Base-by-base conservation (phyloP, 2,329 filamentous ascomycete species). In the Alternaria sp. region DNA sequence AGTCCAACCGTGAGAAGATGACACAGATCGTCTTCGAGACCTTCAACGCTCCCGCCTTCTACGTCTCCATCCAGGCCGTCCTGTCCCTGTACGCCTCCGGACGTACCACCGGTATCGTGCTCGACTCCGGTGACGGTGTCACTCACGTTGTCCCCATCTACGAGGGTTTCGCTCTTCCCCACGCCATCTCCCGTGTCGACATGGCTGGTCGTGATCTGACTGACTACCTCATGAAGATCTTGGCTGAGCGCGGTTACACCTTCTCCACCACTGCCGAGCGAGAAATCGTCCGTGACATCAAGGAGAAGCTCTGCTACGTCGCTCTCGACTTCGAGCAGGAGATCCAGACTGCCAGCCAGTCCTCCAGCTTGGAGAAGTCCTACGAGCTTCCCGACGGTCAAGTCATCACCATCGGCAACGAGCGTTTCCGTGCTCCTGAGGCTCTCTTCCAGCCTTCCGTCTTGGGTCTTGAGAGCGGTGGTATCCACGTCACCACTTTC, bases 1-100 rank as follows among this genome's bases (percentile, higher is more conserved):
- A 98, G 90, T 97, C 93, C 88, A 99, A 99, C 90, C 93, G 96
- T 91, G 96, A 99, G 90, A 99, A 99, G 93, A 99, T 99, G 96
- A 98, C 96, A 78, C 96, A 99, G 88, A 99, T 99, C 75, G 94
- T 99, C 84, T 99, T 99, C 88, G 96, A 99, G 91, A 99, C 96
- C 79, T 99, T 99, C 91, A 98, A 99, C 88, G 95, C 96, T 80
- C 96, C 96, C 77, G 96, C 96, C 78, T 98, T 99, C 91, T 99
- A 99, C 90, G 96, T 99, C 88, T 98, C 96, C 81, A 99, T 99
- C 85, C 95, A 98, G 90, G 96, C 96, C 83, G 96, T 99, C 73
- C 90, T 99, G 79, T 99, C 96, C 72, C 92, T 99, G 84, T 99
- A 99, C 88, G 96, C 96, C 80, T 99, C 96, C 81, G 96, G 96